Percentiles rank a stretch among this genome's conserved stretches.
Evolutionary conservation across 2,329 filamentous ascomycete species (phyloP).

Genomic region (Rosellinia necatrix): DNA sequence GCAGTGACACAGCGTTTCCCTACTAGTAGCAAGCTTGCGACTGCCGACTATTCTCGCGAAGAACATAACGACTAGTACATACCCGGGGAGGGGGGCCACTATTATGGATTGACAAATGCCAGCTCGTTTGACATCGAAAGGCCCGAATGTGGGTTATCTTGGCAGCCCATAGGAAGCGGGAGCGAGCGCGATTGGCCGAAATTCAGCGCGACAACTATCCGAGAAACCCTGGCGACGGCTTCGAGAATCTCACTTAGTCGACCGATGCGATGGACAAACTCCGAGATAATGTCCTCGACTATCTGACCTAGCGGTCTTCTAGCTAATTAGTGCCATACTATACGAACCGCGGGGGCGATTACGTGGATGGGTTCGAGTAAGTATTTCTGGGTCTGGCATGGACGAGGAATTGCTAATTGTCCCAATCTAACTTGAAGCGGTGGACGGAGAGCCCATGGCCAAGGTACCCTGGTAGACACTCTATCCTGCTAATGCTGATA

Average conservation of each 20-base stretch:
- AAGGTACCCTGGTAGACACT: slow-evolving; percentile 19
- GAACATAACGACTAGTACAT: background rate
- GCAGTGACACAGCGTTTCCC: slow-evolving; percentile 23
- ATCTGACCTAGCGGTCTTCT: background rate
- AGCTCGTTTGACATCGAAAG: slow-evolving; percentile 28
- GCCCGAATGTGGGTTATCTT: slow-evolving; percentile 35
- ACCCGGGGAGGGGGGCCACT: background rate
- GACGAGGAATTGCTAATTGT: slow-evolving; percentile 22
- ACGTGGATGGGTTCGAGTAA: slow-evolving; percentile 19
- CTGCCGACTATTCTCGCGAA: slow-evolving; percentile 7
- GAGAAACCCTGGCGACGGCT: slow-evolving; percentile 34
- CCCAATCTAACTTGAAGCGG: slow-evolving; percentile 24
- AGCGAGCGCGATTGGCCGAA: slow-evolving; percentile 32
- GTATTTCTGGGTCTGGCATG: slow-evolving; percentile 25
- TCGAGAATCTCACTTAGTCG: slow-evolving; percentile 29
- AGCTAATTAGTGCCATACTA: slow-evolving; percentile 24
- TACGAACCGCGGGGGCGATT: slow-evolving; percentile 16
- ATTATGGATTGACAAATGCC: slow-evolving; percentile 17
- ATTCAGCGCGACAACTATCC: slow-evolving; percentile 31
- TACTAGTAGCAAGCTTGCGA: slow-evolving; percentile 13
- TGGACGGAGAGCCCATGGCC: slow-evolving; percentile 14
- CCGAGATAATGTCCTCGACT: slow-evolving; percentile 24
- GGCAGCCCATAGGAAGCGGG: slow-evolving; percentile 24
- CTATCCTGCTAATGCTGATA: slow-evolving; percentile 18
- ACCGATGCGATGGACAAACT: background rate